phyloP scores from a whole-genome alignment of 306 rosid genomes.

The Castanea mollissima region DNA sequence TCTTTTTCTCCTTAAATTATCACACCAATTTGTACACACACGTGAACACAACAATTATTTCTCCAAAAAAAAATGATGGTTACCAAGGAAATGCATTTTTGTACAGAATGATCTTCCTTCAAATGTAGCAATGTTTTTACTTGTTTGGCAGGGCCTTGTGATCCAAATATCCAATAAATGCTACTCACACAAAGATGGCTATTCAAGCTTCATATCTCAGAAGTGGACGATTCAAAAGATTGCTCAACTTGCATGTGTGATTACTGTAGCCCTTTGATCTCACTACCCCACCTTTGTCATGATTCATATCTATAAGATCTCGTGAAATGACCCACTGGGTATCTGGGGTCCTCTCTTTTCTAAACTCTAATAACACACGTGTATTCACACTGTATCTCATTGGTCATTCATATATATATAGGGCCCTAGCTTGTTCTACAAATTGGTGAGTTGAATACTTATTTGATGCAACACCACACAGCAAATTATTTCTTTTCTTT shows the following conservation, averaged over 20 bases:
- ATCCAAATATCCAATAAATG: neutral
- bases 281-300: neutral
- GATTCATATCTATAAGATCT: slow-evolving; percentile 11
- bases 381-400: neutral
- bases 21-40: too few species aligned
- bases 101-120: too few species aligned
- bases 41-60: too few species aligned
- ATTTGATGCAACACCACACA: neutral
- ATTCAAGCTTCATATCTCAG: neutral
- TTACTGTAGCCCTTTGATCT: neutral
- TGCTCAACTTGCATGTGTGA: neutral
- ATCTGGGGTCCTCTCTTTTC: neutral
- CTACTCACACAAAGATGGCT: neutral
- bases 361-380: neutral
- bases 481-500: neutral
- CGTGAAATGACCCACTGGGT: slow-evolving; percentile 12
- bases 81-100: too few species aligned
- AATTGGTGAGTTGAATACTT: neutral
- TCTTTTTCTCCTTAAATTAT: too few species aligned
- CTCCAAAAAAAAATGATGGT: too few species aligned
- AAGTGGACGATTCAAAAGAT: slow-evolving; percentile 11
- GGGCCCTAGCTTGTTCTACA: neutral
- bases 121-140: too few species aligned
- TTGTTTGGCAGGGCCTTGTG: too few species aligned
- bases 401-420: neutral